Evolutionary conservation across 768 basidiomycete species (phyloP).

Genomic region (Sporobolomyces phaffii): DNA sequence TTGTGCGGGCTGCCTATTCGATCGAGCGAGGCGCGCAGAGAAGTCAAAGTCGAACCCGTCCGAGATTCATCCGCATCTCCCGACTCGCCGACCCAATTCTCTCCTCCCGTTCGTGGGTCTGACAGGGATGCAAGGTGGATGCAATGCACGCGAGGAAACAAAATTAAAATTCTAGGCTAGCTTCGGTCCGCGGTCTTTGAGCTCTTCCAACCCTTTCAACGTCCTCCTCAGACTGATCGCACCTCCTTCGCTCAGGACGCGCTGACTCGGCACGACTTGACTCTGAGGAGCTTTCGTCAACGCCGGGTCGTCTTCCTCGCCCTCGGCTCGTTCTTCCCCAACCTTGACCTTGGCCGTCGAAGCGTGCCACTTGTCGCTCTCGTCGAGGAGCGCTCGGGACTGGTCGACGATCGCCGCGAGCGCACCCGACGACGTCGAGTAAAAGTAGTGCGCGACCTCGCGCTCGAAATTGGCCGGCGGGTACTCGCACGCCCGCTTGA

Average conservation of each 20-base stretch:
- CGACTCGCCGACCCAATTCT: no score
- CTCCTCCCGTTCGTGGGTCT: no score
- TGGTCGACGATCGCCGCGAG: slow-evolving; percentile 57
- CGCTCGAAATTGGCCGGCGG: slow-evolving; percentile 64
- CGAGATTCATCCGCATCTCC: no score
- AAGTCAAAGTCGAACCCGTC: no score
- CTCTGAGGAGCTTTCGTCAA: slow-evolving; percentile 11
- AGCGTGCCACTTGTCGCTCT: slow-evolving; percentile 53
- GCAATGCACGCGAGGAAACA: no score
- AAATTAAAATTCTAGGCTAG: neutral
- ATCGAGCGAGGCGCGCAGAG: no score
- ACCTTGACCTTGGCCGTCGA: slow-evolving; percentile 42
- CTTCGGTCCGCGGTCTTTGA: slow-evolving; percentile 32
- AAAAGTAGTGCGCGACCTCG: slow-evolving; percentile 71
- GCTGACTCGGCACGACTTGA: slow-evolving; percentile 66
- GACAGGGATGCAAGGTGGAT: no score
- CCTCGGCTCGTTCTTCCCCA: slow-evolving; percentile 45
- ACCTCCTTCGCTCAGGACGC: slow-evolving; percentile 58
- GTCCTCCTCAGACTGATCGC: slow-evolving; percentile 69
- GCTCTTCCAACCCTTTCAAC: slow-evolving; percentile 58
- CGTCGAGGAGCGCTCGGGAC: slow-evolving; percentile 65
- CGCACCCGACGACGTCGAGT: slow-evolving; percentile 4
- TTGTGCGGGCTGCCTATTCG: no score
- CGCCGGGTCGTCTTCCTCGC: slow-evolving; percentile 41
- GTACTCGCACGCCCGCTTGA: slow-evolving; percentile 77